These are phyloP conservation scores for Acanthamoeba triangularis DNA, from an alignment of 208 protist genomes.

Conservation along the genomic window DNA sequence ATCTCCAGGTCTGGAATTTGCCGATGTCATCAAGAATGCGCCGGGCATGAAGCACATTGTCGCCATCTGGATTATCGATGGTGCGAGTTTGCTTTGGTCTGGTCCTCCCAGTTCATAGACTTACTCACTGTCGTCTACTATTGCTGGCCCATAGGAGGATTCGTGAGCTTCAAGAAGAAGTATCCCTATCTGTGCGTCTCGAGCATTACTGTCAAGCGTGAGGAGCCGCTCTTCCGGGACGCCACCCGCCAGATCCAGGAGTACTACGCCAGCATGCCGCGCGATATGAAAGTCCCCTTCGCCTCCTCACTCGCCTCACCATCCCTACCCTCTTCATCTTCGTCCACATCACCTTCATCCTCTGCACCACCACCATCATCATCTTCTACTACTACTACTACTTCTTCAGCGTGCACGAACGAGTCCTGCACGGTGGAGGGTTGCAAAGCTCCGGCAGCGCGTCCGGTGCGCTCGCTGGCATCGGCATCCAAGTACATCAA, in stretches of 20 bases:
- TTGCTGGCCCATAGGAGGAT: neutral
- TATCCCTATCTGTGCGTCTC: conserved; percentile 24
- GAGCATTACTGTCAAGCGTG: conserved; percentile 18
- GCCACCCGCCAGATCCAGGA: conserved; percentile 4
- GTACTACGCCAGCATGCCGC: neutral
- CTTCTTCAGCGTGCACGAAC: neutral
- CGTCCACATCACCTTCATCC: neutral
- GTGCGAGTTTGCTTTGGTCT: neutral
- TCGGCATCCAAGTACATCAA: conserved; percentile 6
- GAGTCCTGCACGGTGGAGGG: neutral
- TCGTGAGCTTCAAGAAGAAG: neutral
- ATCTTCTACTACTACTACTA: neutral
- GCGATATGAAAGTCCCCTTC: neutral
- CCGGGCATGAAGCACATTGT: conserved; percentile 35
- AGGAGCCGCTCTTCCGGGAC: neutral
- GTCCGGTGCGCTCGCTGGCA: neutral
- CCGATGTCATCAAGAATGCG: neutral
- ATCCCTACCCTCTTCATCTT: neutral
- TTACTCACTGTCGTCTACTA: neutral
- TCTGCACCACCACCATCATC: neutral
- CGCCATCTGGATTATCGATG: conserved; percentile 14
- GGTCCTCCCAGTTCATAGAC: neutral
- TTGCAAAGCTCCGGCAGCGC: neutral
- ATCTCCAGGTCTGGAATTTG: conserved; percentile 14
- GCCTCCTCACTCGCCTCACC: neutral